Conservation (phyloP, 495 filamentous ascomycete species). For the Penicilliopsis zonata region DNA sequence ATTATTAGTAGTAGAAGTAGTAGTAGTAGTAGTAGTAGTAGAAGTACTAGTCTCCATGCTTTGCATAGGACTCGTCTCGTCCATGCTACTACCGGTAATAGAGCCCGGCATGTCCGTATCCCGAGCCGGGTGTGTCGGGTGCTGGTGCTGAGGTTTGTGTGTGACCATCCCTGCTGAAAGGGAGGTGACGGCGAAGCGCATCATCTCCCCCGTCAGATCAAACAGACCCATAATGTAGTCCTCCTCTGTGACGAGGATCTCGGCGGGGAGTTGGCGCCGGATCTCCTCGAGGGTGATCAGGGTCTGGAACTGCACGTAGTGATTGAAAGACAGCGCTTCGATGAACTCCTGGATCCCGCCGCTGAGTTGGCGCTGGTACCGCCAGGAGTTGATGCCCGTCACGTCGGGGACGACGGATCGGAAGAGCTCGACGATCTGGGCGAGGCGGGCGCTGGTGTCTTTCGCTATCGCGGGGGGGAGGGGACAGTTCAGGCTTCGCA, state of each 20-base stretch:
- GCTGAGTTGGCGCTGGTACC: conserved; percentile 68
- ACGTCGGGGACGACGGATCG: conserved; percentile 56
- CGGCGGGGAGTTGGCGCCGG: conserved; percentile 29
- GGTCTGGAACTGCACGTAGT: conserved; percentile 70
- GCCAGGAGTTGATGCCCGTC: conserved; percentile 64
- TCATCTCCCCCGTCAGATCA: conserved; percentile 87
- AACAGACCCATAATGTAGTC: conserved; percentile 91
- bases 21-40: conserved; percentile 2
- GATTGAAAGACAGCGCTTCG: conserved; percentile 73
- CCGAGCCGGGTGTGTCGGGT: conserved; percentile 10
- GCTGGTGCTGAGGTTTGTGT: conserved; percentile 3
- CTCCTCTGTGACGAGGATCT: conserved; percentile 55
- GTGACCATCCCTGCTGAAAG: conserved; percentile 18
- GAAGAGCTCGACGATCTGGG: conserved; percentile 59
- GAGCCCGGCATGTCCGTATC: too few relatives aligned
- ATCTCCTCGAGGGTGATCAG: conserved; percentile 58
- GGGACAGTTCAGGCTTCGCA: conserved; percentile 48
- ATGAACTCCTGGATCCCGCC: conserved; percentile 82
- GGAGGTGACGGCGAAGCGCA: conserved; percentile 83
- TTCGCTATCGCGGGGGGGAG: conserved; percentile 53
- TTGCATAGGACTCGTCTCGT: conserved; percentile 1
- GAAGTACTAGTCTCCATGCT: conserved; percentile 19
- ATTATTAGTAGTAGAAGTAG: conserved; percentile 9
- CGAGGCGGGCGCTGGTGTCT: conserved; percentile 49
- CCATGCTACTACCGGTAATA: conserved; percentile 2